Percentiles rank a stretch among this genome's conserved stretches.
Conservation (phyloP, 2,329 filamentous ascomycete genomes). For the Blastomyces emzantsi region DNA sequence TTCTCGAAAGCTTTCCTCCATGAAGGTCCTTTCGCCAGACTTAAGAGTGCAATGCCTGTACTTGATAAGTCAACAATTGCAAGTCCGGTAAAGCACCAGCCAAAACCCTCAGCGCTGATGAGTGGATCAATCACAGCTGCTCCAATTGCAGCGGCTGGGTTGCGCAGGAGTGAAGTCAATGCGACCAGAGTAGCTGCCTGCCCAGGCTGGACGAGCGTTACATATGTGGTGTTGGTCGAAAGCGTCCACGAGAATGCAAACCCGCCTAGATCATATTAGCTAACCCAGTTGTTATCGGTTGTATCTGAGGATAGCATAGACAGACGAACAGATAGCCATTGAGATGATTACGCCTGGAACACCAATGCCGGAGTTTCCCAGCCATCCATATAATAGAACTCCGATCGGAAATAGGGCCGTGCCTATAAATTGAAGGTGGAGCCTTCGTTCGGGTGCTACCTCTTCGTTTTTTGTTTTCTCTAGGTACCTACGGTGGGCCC, state of each 20-base stretch:
- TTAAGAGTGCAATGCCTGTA: conserved; percentile 1
- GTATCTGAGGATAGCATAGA: neutral
- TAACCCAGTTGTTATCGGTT: too few species aligned
- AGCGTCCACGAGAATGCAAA: conserved; percentile 8
- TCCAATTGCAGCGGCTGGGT: conserved; percentile 7
- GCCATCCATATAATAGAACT: conserved; percentile 7
- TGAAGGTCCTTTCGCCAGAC: neutral
- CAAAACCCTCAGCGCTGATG: conserved; percentile 7
- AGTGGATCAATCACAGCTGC: conserved; percentile 5
- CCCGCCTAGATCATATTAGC: conserved; percentile 1
- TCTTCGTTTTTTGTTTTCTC: neutral
- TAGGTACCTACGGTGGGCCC: neutral
- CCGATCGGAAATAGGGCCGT: conserved; percentile 4
- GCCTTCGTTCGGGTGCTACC: conserved; percentile 2
- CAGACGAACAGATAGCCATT: conserved; percentile 5
- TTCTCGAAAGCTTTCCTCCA: conserved; percentile 8
- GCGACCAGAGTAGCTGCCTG: conserved; percentile 8
- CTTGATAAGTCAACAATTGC: conserved; percentile 6
- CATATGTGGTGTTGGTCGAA: conserved; percentile 8
- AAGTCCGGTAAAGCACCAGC: conserved; percentile 9
- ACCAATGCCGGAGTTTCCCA: conserved; percentile 6
- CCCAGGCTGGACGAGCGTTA: conserved; percentile 5
- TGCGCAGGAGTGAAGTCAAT: conserved; percentile 6
- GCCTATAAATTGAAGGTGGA: conserved; percentile 7
- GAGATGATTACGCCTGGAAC: conserved; percentile 4